A percentile compares a stretch with the other conserved stretches of the same genome.
phyloP scores from a whole-genome alignment of 2,329 filamentous ascomycete genomes.

The Hypoxylon sp. region DNA sequence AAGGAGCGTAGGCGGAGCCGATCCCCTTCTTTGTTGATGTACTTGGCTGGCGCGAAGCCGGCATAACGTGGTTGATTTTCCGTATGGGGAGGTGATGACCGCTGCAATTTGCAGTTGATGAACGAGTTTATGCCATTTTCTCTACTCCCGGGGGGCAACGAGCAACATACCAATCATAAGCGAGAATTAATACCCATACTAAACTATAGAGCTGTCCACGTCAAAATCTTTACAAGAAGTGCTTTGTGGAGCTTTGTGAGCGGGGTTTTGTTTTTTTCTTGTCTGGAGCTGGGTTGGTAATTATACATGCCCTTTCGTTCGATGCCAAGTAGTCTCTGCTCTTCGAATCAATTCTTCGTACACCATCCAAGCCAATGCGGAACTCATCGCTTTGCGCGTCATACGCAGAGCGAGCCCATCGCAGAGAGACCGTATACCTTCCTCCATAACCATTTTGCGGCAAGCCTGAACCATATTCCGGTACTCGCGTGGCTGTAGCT shows the following conservation, averaged over 20 bases:
- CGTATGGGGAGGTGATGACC: background rate
- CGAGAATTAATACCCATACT: conserved; percentile 29
- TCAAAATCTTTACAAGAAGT: conserved; percentile 10
- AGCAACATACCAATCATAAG: conserved; percentile 14
- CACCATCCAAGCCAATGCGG: conserved; percentile 95
- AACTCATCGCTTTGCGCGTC: conserved; percentile 91
- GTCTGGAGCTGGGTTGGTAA: conserved; percentile 31
- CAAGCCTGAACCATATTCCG: conserved; percentile 85
- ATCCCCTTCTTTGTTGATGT: conserved; percentile 68
- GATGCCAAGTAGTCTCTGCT: conserved; percentile 63
- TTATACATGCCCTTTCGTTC: conserved; percentile 49
- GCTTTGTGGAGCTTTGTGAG: conserved; percentile 32
- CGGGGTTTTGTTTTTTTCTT: conserved; percentile 28
- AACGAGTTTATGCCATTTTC: conserved; percentile 24
- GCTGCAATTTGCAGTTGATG: conserved; percentile 11
- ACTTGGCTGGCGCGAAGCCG: conserved; percentile 68
- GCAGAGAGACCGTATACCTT: conserved; percentile 85
- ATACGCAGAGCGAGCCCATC: conserved; percentile 90
- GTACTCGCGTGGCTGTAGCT: conserved; percentile 88
- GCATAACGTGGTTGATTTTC: conserved; percentile 50
- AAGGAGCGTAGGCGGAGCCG: conserved; percentile 70
- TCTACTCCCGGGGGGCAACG: conserved; percentile 6
- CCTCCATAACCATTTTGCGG: conserved; percentile 83
- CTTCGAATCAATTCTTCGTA: conserved; percentile 93
- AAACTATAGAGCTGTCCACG: background rate